A percentile compares a stretch with the other conserved stretches of the same genome.
These are phyloP conservation scores for Nannochloropsis gaditana DNA, from an alignment of 108 stramenopile species.

Conservation along the genomic window DNA sequence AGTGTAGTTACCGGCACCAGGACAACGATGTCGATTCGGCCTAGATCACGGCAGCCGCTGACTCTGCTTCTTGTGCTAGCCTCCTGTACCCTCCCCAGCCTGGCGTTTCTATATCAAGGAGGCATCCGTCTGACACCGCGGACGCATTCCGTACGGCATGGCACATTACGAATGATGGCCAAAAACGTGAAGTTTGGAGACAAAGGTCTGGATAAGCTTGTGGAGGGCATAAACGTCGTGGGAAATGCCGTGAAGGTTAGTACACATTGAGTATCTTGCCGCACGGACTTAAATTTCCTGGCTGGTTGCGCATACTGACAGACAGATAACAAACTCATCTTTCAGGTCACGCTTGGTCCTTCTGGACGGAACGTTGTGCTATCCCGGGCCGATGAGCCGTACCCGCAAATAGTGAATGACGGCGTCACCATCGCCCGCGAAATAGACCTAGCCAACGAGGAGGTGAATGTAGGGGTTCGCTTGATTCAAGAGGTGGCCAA, in stretches of 20 bases:
- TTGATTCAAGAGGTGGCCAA: background rate
- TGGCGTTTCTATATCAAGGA: background rate
- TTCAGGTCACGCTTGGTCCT: constrained; percentile 19
- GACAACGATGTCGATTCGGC: background rate
- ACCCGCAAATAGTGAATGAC: constrained; percentile 20
- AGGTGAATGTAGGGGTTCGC: background rate
- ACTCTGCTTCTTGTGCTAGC: background rate
- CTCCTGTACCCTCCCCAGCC: background rate
- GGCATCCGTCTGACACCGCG: background rate
- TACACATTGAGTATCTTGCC: constrained; percentile 12
- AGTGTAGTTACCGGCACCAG: too few relatives aligned
- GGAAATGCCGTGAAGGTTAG: background rate
- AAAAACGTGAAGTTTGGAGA: constrained; percentile 17
- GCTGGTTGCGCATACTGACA: background rate
- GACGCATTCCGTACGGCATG: background rate
- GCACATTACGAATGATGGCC: background rate
- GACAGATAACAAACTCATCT: background rate
- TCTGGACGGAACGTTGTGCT: constrained; percentile 17
- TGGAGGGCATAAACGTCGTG: background rate
- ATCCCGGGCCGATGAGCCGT: background rate
- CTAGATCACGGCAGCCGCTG: background rate
- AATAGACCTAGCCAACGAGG: background rate
- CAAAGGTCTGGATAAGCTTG: background rate
- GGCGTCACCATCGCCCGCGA: constrained; percentile 22
- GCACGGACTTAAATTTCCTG: background rate